Evolutionary conservation across 768 basidiomycete species (phyloP).

Genomic region (Mycena leptocephala): DNA sequence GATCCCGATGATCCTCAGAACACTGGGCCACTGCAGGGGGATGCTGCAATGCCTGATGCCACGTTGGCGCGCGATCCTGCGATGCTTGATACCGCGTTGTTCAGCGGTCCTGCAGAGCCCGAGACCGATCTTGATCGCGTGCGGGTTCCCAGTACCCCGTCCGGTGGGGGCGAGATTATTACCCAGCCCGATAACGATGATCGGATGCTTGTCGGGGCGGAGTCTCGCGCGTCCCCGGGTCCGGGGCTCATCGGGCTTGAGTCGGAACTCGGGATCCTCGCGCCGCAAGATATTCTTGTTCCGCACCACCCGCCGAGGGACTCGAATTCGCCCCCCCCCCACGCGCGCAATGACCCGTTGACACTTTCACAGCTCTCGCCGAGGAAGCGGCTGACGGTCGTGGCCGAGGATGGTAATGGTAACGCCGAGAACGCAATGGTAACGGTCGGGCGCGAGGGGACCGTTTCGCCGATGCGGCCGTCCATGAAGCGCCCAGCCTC

Average conservation of each 20-base stretch:
- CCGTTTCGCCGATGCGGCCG: slow-evolving; percentile 38
- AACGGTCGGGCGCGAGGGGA: background rate
- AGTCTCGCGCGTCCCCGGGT: background rate
- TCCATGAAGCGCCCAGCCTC: slow-evolving; percentile 24
- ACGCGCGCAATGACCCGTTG: slow-evolving; percentile 42
- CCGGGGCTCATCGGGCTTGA: background rate
- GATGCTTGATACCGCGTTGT: too few species aligned
- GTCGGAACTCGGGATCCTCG: background rate
- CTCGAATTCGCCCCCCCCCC: background rate
- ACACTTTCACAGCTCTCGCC: slow-evolving; percentile 71
- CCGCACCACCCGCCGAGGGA: background rate
- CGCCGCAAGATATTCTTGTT: background rate
- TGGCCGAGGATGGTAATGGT: background rate
- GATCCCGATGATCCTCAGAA: too few species aligned
- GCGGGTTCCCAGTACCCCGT: background rate
- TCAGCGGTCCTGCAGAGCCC: too few species aligned
- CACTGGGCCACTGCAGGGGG: background rate
- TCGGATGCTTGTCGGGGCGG: background rate
- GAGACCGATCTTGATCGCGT: background rate
- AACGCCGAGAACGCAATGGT: background rate
- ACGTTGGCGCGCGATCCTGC: too few species aligned
- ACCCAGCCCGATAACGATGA: background rate
- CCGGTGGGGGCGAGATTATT: background rate
- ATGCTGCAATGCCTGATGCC: background rate
- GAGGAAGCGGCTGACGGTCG: slow-evolving; percentile 31